These are phyloP conservation scores for Trichoderma arundinaceum DNA, from an alignment of 2,329 filamentous ascomycete genomes.

Conservation along the genomic window DNA sequence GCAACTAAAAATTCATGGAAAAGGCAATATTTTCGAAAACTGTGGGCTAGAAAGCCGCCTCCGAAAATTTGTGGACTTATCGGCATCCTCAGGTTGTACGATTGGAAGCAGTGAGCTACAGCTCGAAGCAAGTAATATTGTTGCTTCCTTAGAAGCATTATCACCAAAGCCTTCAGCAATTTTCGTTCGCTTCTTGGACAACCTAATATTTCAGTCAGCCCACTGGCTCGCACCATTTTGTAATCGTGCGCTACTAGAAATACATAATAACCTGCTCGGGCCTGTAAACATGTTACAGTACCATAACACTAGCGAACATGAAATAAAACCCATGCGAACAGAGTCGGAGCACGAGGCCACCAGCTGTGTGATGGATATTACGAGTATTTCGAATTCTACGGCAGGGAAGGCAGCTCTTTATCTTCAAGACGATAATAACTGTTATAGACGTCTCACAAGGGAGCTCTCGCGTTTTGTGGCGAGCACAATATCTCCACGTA, in stretches of 20 bases:
- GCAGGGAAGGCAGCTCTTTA: no score
- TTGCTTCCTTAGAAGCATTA: conserved; percentile 59
- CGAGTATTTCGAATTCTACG: no score
- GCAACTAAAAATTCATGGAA: conserved; percentile 36
- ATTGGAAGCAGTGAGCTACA: conserved; percentile 63
- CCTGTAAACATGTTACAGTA: no score
- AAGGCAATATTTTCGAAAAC: conserved; percentile 36
- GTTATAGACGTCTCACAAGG: background rate
- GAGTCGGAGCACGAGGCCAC: no score
- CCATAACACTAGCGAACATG: no score
- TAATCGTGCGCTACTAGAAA: background rate
- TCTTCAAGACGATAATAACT: background rate
- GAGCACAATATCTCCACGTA: background rate
- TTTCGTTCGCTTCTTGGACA: conserved; percentile 59
- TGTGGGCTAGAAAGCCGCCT: conserved; percentile 36
- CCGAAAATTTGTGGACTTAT: background rate
- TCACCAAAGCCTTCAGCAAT: conserved; percentile 54
- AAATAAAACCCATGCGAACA: no score
- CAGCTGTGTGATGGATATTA: no score
- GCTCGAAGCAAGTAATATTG: conserved; percentile 61
- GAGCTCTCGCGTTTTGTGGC: background rate
- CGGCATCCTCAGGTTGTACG: background rate
- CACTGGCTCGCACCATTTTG: background rate
- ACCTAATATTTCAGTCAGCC: background rate
- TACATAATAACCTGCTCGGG: no score